Conservation (phyloP, 192 early-diverging fungal species). For the Coemansia sp. region DNA sequence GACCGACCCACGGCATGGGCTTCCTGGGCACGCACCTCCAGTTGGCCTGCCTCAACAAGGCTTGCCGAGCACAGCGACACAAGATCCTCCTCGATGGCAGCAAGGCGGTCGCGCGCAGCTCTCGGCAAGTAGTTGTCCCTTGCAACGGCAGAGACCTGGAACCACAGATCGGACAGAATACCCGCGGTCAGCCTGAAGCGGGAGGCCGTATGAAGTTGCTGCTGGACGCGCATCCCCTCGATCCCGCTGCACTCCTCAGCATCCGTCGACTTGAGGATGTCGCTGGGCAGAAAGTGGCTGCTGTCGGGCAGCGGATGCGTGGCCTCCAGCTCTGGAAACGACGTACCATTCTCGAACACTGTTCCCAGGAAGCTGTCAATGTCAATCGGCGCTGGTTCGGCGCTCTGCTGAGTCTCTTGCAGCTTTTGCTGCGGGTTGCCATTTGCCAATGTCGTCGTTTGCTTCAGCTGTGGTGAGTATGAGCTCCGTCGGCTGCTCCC, state of each 20-base stretch:
- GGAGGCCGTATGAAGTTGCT: slow-evolving; percentile 40
- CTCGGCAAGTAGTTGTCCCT: slow-evolving; percentile 21
- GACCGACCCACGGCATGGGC: not conserved
- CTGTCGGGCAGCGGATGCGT: slow-evolving; percentile 38
- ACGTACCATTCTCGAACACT: slow-evolving; percentile 26
- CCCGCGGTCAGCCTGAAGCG: slow-evolving; percentile 42
- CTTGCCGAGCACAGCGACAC: slow-evolving; percentile 39
- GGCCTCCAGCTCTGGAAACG: slow-evolving; percentile 49
- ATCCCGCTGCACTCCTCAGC: slow-evolving; percentile 11
- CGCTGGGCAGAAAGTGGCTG: slow-evolving; percentile 26
- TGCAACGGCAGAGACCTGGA: slow-evolving; percentile 15
- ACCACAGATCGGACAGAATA: slow-evolving; percentile 30
- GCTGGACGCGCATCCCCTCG: slow-evolving; percentile 30
- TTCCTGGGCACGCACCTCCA: slow-evolving; percentile 38
- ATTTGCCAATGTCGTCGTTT: not conserved
- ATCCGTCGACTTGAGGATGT: slow-evolving; percentile 16
- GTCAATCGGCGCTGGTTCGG: slow-evolving; percentile 7
- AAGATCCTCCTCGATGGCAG: slow-evolving; percentile 22
- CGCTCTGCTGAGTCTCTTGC: not conserved
- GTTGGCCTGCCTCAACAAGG: slow-evolving; percentile 41
- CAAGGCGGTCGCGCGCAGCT: slow-evolving; percentile 9
- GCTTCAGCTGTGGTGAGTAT: slow-evolving; percentile 5
- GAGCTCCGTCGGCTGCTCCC: slow-evolving; percentile 7
- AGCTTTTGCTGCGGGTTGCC: slow-evolving; percentile 1
- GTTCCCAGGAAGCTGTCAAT: slow-evolving; percentile 21